A percentile compares a stretch with the other conserved stretches of the same genome.
Evolutionary conservation across 768 basidiomycete species (phyloP).

Genomic region (Boletus speciosus): DNA sequence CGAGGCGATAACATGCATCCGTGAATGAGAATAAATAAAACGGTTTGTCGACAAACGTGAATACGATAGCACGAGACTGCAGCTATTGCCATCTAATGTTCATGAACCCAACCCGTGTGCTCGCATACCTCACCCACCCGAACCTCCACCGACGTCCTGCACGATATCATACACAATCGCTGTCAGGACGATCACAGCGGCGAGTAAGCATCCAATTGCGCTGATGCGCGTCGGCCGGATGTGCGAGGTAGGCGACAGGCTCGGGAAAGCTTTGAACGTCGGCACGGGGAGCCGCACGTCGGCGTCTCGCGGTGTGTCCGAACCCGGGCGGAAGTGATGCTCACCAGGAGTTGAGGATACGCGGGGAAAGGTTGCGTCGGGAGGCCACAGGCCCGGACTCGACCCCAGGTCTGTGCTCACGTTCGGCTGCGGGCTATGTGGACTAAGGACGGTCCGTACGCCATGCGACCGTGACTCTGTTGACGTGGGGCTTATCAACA

Average conservation of each 20-base stretch:
- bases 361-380: neutral
- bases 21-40: neutral
- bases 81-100: neutral
- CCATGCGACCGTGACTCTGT: neutral
- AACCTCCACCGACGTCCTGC: neutral
- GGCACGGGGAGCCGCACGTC: constrained; percentile 2
- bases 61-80: too few species aligned
- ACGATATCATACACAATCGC: constrained; percentile 19
- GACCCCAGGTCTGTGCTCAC: neutral
- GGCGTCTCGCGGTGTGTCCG: neutral
- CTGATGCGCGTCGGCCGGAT: constrained; percentile 15
- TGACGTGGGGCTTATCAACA: constrained; percentile 12
- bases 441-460: constrained; percentile 1
- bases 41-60: neutral
- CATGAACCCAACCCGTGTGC: too few species aligned
- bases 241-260: constrained; percentile 1
- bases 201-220: neutral
- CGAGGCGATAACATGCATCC: neutral
- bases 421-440: constrained; percentile 6
- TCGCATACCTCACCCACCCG: neutral
- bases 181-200: constrained; percentile 12
- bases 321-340: neutral
- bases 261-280: constrained; percentile 16
- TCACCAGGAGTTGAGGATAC: neutral
- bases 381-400: neutral